phyloP scores from a whole-genome alignment of 1,284 basidiomycete genomes.

The Cutaneotrichosporon arboriforme region DNA sequence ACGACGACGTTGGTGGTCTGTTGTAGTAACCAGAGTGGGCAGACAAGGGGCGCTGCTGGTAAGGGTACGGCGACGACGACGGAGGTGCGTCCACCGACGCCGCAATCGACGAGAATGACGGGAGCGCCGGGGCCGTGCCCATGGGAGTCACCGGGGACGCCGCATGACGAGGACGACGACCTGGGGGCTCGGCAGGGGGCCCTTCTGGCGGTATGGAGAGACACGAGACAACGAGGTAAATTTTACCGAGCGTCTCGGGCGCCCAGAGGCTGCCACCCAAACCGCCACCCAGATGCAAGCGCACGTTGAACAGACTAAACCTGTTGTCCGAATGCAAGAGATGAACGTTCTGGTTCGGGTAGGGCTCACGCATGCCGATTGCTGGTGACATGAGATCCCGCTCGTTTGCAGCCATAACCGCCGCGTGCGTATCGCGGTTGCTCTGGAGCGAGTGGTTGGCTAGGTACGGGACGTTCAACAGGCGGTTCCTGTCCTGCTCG shows the following conservation, averaged over 20 bases:
- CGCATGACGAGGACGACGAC: neutral
- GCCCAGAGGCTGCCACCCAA: conserved; percentile 37
- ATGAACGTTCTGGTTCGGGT: conserved; percentile 41
- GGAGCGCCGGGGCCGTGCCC: conserved; percentile 11
- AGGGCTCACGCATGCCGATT: conserved; percentile 40
- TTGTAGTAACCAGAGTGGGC: neutral
- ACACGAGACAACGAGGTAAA: conserved; percentile 41
- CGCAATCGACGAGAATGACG: conserved; percentile 17
- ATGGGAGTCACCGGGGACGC: conserved; percentile 1
- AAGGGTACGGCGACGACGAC: neutral
- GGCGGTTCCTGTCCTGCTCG: conserved; percentile 26
- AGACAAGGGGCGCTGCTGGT: neutral
- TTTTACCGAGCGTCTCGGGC: conserved; percentile 26
- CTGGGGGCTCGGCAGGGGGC: conserved; percentile 6
- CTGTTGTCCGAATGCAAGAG: conserved; percentile 29
- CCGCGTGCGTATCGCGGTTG: conserved; percentile 29
- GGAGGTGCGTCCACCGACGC: conserved; percentile 7
- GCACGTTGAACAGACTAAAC: conserved; percentile 35
- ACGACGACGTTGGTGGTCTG: neutral
- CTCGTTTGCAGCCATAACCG: conserved; percentile 26
- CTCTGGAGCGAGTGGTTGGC: conserved; percentile 19
- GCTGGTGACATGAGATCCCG: conserved; percentile 38
- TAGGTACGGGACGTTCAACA: conserved; percentile 28
- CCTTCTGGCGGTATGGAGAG: conserved; percentile 25
- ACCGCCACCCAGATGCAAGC: conserved; percentile 40